phyloP scores from a whole-genome alignment of 73 alveolate genomes.

The Diophrys appendiculata region DNA sequence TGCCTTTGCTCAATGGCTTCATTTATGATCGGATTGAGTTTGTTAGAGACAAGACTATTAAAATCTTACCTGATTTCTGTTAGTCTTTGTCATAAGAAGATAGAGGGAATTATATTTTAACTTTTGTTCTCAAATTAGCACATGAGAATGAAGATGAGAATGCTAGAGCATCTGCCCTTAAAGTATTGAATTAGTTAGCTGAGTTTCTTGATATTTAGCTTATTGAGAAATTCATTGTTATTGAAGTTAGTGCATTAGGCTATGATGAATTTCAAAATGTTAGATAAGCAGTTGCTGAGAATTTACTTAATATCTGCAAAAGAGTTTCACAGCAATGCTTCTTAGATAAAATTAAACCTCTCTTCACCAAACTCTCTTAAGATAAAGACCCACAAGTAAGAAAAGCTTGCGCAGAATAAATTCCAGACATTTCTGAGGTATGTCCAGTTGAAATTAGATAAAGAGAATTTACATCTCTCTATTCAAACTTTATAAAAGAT shows the following conservation, averaged over 20 bases:
- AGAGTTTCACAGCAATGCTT: slow-evolving; percentile 43
- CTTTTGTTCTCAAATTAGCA: slow-evolving; percentile 41
- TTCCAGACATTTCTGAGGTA: slow-evolving; percentile 43
- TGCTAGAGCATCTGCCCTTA: slow-evolving; percentile 43
- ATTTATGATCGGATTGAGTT: slow-evolving; percentile 42
- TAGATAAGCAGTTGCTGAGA: slow-evolving; percentile 47
- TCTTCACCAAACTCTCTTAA: slow-evolving; percentile 24
- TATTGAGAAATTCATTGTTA: slow-evolving; percentile 53
- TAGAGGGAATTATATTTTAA: slow-evolving; percentile 33
- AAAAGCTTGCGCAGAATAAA: slow-evolving; percentile 52
- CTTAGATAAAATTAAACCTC: slow-evolving; percentile 28
- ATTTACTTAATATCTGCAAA: slow-evolving; percentile 35
- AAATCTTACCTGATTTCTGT: slow-evolving; percentile 39
- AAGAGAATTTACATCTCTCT: slow-evolving; percentile 19
- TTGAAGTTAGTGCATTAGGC: slow-evolving; percentile 41
- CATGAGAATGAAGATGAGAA: slow-evolving; percentile 51
- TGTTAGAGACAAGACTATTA: slow-evolving; percentile 38
- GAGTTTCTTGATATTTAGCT: slow-evolving; percentile 37
- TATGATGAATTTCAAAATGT: slow-evolving; percentile 39
- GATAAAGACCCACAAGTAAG: slow-evolving; percentile 55
- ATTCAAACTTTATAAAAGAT: slow-evolving; percentile 41
- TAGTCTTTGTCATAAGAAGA: slow-evolving; percentile 36
- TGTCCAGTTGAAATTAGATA: slow-evolving; percentile 35
- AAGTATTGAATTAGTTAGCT: slow-evolving; percentile 7
- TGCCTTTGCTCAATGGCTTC: slow-evolving; percentile 42